Percentiles rank a stretch among this genome's conserved stretches.
phyloP scores from a whole-genome alignment of 176 grass and related monocot genomes.

The Saccharum officinarum region DNA sequence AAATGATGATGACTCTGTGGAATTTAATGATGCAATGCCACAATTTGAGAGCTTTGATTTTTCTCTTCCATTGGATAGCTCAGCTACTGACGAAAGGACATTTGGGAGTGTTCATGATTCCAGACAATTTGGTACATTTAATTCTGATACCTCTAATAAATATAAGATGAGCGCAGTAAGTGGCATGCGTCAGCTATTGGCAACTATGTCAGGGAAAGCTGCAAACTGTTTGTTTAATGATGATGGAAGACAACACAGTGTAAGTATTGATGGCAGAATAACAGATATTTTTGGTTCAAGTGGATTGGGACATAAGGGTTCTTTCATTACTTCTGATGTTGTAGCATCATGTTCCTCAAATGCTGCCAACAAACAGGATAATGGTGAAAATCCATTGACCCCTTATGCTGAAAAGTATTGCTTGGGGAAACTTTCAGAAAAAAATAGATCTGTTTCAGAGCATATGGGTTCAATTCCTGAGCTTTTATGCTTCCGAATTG shows the following conservation, averaged over 20 bases:
- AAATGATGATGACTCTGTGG: constrained; percentile 12
- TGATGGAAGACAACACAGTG: constrained; percentile 40
- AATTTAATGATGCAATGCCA: constrained; percentile 36
- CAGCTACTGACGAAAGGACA: constrained; percentile 31
- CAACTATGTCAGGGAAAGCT: constrained; percentile 50
- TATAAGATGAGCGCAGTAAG: constrained; percentile 41
- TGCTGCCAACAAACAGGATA: constrained; percentile 28
- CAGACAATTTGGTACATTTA: constrained; percentile 31
- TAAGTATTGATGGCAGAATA: constrained; percentile 29
- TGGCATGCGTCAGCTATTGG: constrained; percentile 44
- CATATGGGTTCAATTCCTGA: constrained; percentile 61
- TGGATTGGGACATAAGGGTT: constrained; percentile 48
- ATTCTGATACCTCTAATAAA: constrained; percentile 24
- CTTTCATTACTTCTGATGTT: constrained; percentile 45
- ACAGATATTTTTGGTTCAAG: constrained; percentile 35
- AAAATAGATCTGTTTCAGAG: constrained; percentile 51
- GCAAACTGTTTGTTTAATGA: constrained; percentile 42
- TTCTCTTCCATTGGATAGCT: constrained; percentile 32
- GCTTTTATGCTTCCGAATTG: constrained; percentile 73
- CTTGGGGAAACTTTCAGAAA: constrained; percentile 47
- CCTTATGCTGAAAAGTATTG: constrained; percentile 66
- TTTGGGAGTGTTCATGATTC: constrained; percentile 20
- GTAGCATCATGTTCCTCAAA: constrained; percentile 45
- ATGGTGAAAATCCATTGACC: constrained; percentile 54
- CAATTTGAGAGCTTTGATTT: constrained; percentile 46